Percentiles rank a stretch among this genome's conserved stretches.
phyloP scores from a whole-genome alignment of 1,284 basidiomycete species.

The Fomitiporia mediterranea region DNA sequence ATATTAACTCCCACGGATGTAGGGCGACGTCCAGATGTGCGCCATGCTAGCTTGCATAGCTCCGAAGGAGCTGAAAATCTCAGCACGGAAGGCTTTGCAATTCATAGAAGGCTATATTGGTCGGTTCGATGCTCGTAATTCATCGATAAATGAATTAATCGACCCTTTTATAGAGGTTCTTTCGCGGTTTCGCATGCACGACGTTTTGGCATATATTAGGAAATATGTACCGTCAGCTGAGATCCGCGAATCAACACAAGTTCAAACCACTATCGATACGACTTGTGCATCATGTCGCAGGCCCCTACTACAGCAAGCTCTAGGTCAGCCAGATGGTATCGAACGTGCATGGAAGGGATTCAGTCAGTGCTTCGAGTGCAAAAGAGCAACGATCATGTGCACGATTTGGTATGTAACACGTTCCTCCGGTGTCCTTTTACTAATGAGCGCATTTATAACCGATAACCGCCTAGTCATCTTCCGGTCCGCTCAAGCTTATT shows the following conservation, averaged over 20 bases:
- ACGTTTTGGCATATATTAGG: constrained; percentile 64
- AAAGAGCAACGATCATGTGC: constrained; percentile 45
- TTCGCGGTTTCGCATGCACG: constrained; percentile 52
- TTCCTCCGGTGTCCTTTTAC: neutral
- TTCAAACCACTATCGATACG: constrained; percentile 65
- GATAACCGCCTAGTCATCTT: constrained; percentile 48
- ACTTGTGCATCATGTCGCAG: constrained; percentile 64
- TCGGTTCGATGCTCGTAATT: constrained; percentile 28
- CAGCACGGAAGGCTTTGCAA: constrained; percentile 37
- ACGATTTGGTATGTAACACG: constrained; percentile 58
- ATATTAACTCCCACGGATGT: neutral
- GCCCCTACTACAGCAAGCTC: constrained; percentile 43
- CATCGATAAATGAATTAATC: neutral
- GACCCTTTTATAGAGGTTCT: constrained; percentile 48
- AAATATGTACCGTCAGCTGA: constrained; percentile 52
- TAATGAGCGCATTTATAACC: neutral
- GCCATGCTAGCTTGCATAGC: constrained; percentile 61
- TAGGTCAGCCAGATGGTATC: constrained; percentile 28
- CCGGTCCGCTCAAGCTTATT: constrained; percentile 65
- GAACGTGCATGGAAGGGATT: constrained; percentile 33
- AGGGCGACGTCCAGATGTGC: constrained; percentile 78
- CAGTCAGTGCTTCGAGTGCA: constrained; percentile 51
- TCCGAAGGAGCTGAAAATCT: constrained; percentile 48
- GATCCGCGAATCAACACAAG: constrained; percentile 47
- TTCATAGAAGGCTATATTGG: constrained; percentile 71